Conservation (phyloP, 2,329 filamentous ascomycete genomes). For the Aspergillus proliferans region DNA sequence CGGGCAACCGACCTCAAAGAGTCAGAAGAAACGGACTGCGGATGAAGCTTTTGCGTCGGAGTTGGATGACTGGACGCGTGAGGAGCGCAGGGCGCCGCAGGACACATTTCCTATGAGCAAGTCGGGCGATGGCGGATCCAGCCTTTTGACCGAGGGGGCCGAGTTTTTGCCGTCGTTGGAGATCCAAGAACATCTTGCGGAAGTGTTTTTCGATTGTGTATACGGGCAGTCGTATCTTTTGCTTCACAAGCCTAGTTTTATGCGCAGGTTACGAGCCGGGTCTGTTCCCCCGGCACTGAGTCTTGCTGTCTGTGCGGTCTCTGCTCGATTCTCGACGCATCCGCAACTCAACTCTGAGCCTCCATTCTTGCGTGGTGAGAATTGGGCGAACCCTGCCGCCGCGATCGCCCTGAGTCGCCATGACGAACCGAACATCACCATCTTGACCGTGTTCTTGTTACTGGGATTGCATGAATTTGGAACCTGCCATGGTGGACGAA, state of each 20-base stretch:
- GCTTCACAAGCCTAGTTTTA: conserved; percentile 94
- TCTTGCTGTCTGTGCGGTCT: conserved; percentile 88
- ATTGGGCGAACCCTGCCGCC: conserved; percentile 82
- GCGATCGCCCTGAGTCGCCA: conserved; percentile 82
- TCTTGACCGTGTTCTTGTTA: conserved; percentile 81
- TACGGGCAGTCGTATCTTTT: conserved; percentile 94
- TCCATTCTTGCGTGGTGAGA: conserved; percentile 80
- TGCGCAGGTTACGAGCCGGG: conserved; percentile 70
- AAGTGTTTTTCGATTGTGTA: conserved; percentile 91
- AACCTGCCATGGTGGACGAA: conserved; percentile 90
- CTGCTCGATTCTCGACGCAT: conserved; percentile 90
- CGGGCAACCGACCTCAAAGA: conserved; percentile 48
- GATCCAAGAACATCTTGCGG: conserved; percentile 85
- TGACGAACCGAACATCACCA: conserved; percentile 93
- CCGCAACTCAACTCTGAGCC: conserved; percentile 69
- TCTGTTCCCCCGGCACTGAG: conserved; percentile 83
- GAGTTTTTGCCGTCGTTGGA: conserved; percentile 79
- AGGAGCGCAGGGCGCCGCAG: conserved; percentile 45
- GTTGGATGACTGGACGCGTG: conserved; percentile 71
- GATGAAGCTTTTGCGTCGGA: conserved; percentile 84
- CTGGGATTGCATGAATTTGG: conserved; percentile 92
- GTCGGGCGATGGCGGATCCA: conserved; percentile 63
- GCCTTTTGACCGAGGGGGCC: conserved; percentile 71
- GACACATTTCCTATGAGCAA: conserved; percentile 51
- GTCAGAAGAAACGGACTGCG: conserved; percentile 70